phyloP scores from a whole-genome alignment of 495 filamentous ascomycete genomes.

The Bacidia rubella region DNA sequence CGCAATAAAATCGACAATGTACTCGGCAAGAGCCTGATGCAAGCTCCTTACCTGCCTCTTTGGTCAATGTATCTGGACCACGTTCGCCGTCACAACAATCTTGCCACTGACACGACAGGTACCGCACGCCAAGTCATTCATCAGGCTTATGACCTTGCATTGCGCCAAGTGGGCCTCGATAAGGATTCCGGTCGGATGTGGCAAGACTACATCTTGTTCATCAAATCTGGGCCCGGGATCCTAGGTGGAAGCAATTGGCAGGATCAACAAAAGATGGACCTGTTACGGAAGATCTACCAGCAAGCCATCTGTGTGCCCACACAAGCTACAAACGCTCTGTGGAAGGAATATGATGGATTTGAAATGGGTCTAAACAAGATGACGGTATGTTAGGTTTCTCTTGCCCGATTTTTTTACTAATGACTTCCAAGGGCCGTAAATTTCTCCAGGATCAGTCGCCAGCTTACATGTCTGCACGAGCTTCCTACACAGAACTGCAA shows the following conservation, averaged over 20 bases:
- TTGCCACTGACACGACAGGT: constrained; percentile 65
- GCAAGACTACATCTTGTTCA: constrained; percentile 84
- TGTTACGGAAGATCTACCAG: constrained; percentile 80
- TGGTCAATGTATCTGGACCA: constrained; percentile 95
- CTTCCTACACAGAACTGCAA: constrained; percentile 66
- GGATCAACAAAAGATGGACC: constrained; percentile 94
- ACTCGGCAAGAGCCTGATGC: constrained; percentile 59
- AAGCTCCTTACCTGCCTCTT: constrained; percentile 64
- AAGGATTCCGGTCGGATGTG: constrained; percentile 83
- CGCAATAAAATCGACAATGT: constrained; percentile 64
- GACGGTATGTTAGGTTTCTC: constrained; percentile 38
- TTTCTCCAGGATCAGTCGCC: constrained; percentile 84
- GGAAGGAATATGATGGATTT: constrained; percentile 96
- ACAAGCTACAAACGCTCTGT: constrained; percentile 61
- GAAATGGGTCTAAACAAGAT: constrained; percentile 86
- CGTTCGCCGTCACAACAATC: constrained; percentile 76
- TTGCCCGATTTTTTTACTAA: neutral
- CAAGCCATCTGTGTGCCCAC: constrained; percentile 75
- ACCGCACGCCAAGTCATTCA: constrained; percentile 60
- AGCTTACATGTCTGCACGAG: constrained; percentile 85
- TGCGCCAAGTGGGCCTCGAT: constrained; percentile 82
- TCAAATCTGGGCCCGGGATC: constrained; percentile 70
- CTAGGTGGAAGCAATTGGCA: constrained; percentile 83
- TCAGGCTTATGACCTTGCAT: constrained; percentile 78
- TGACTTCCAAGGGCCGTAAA: constrained; percentile 57